Percentiles rank a stretch among this genome's conserved stretches.
These are phyloP conservation scores for Didymella sp. DNA, from an alignment of 2,329 filamentous ascomycete species.

Conservation along the genomic window DNA sequence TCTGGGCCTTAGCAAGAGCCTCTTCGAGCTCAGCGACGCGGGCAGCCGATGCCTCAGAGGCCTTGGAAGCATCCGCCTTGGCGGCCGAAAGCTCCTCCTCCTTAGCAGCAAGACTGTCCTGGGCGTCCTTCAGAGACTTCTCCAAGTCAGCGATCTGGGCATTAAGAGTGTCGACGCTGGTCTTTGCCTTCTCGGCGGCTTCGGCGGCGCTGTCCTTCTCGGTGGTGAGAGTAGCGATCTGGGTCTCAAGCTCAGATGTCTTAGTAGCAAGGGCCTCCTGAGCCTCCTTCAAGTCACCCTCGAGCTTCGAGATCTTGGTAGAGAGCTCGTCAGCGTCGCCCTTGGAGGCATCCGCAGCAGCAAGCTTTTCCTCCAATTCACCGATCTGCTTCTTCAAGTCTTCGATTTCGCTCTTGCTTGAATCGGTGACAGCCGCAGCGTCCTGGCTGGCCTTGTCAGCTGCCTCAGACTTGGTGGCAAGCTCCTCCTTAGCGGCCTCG, in stretches of 20 bases:
- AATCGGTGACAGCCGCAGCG: constrained; percentile 28
- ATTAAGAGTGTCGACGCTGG: constrained; percentile 30
- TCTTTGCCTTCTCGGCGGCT: constrained; percentile 35
- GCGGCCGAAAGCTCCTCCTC: constrained; percentile 23
- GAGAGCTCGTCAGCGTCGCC: constrained; percentile 37
- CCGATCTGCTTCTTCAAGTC: constrained; percentile 32
- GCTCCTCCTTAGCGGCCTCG: constrained; percentile 28
- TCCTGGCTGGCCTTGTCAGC: constrained; percentile 29
- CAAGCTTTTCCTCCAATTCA: constrained; percentile 35
- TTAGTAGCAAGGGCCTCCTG: constrained; percentile 34
- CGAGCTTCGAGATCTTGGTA: constrained; percentile 37
- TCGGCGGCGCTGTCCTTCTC: constrained; percentile 34
- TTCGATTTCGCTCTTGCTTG: constrained; percentile 34
- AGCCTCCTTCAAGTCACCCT: constrained; percentile 37
- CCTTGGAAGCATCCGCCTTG: constrained; percentile 25
- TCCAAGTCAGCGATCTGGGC: constrained; percentile 31
- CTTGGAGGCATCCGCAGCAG: constrained; percentile 33
- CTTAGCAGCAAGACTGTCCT: constrained; percentile 21
- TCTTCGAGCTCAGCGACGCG: constrained; percentile 25
- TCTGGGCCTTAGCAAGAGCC: constrained; percentile 15
- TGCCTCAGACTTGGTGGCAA: constrained; percentile 21
- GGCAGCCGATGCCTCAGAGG: constrained; percentile 21
- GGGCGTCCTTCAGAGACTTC: constrained; percentile 23
- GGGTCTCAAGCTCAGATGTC: constrained; percentile 32
- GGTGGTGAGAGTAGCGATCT: constrained; percentile 27